Evolutionary conservation across 2,329 filamentous ascomycete species (phyloP).

Genomic region (Parascedosporium putredinis): DNA sequence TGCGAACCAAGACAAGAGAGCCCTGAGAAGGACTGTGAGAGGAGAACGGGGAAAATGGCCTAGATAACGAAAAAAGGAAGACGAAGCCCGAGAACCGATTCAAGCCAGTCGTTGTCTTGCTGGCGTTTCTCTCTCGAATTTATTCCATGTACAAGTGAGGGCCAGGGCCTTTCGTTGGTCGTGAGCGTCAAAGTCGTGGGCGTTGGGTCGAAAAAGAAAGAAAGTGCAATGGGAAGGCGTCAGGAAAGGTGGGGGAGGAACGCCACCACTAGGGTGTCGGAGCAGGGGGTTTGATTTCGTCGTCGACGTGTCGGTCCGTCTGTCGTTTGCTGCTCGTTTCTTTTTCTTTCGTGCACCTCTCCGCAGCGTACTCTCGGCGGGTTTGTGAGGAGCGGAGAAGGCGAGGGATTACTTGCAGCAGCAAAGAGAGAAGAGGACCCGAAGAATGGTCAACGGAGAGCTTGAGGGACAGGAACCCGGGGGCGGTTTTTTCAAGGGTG

Average conservation of each 20-base stretch:
- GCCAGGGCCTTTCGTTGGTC: neutral
- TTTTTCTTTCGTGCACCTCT: no score
- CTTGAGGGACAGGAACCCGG: neutral
- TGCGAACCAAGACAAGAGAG: no score
- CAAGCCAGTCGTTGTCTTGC: slow-evolving; percentile 4
- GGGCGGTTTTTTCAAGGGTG: neutral
- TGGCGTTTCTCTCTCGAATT: neutral
- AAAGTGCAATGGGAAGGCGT: neutral
- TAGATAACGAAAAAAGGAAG: no score
- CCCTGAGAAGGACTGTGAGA: neutral
- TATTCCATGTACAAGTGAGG: no score
- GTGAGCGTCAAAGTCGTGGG: no score
- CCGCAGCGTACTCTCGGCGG: no score
- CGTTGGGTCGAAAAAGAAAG: slow-evolving; percentile 1
- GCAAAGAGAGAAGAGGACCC: no score
- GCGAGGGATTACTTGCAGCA: slow-evolving; percentile 1
- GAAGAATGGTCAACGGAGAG: no score
- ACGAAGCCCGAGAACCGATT: neutral
- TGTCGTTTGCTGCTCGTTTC: neutral
- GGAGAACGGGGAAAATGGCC: neutral
- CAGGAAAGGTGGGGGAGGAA: neutral
- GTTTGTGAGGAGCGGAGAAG: no score
- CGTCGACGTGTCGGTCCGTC: neutral
- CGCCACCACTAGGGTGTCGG: neutral
- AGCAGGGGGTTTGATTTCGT: neutral